These are phyloP conservation scores for Friedmanniomyces simplex DNA, from an alignment of 495 filamentous ascomycete species.

Conservation along the genomic window DNA sequence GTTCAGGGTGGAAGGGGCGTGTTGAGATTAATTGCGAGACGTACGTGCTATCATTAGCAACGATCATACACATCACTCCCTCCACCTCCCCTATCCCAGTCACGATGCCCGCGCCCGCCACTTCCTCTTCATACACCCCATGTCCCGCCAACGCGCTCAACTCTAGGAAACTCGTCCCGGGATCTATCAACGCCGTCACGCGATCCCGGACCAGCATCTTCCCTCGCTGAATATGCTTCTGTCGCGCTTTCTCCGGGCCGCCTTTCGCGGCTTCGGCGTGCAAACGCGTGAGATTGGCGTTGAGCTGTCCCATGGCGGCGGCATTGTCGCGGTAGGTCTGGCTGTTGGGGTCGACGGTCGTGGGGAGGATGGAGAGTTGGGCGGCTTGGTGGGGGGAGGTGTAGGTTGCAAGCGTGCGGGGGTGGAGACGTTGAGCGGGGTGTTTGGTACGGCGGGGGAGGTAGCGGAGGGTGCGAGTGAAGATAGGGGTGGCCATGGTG, in stretches of 20 bases:
- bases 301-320: slow-evolving; percentile 62
- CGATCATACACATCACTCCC: slow-evolving; percentile 85
- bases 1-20: background rate
- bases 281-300: slow-evolving; percentile 52
- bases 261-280: slow-evolving; percentile 63
- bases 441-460: background rate
- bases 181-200: slow-evolving; percentile 77
- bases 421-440: background rate
- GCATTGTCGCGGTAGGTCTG: slow-evolving; percentile 75
- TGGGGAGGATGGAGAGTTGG: slow-evolving; percentile 68
- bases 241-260: slow-evolving; percentile 69
- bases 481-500: background rate
- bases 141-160: slow-evolving; percentile 80
- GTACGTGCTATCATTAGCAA: slow-evolving; percentile 89
- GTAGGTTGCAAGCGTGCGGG: slow-evolving; percentile 33
- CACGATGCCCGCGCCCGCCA: slow-evolving; percentile 81
- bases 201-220: slow-evolving; percentile 95
- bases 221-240: slow-evolving; percentile 77
- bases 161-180: slow-evolving; percentile 84
- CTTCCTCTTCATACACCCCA: slow-evolving; percentile 80
- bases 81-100: slow-evolving; percentile 86
- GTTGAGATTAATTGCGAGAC: background rate
- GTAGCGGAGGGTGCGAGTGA: background rate
- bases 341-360: slow-evolving; percentile 64
- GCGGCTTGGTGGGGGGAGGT: slow-evolving; percentile 39